phyloP scores from a whole-genome alignment of 2,329 filamentous ascomycete genomes.

The Beauveria australis region DNA sequence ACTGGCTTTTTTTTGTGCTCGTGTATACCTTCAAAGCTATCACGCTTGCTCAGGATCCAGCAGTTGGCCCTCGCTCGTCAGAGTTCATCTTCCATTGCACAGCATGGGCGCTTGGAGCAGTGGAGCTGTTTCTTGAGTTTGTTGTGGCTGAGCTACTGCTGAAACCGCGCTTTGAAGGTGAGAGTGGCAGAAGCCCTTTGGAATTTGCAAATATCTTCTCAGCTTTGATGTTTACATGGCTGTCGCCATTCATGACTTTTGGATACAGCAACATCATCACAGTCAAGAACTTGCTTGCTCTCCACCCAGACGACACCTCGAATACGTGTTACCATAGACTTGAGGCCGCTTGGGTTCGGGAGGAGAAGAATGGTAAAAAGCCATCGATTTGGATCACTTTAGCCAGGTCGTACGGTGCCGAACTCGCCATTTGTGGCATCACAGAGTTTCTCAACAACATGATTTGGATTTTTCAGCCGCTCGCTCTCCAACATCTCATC shows the following conservation, averaged over 20 bases:
- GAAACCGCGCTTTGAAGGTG: constrained; percentile 85
- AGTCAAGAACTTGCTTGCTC: constrained; percentile 10
- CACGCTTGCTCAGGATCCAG: constrained; percentile 63
- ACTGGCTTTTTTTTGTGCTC: constrained; percentile 74
- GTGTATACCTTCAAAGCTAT: constrained; percentile 67
- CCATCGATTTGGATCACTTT: constrained; percentile 10
- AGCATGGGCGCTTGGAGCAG: constrained; percentile 54
- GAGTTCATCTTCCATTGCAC: constrained; percentile 66
- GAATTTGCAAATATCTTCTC: constrained; percentile 10
- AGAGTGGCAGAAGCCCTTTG: constrained; percentile 34
- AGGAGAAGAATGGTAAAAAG: constrained; percentile 9
- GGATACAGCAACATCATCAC: constrained; percentile 10
- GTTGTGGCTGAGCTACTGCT: constrained; percentile 64
- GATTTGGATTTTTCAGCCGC: constrained; percentile 9
- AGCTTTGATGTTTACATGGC: constrained; percentile 11
- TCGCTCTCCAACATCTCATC: constrained; percentile 11
- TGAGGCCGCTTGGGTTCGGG: constrained; percentile 8
- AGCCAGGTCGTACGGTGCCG: constrained; percentile 9
- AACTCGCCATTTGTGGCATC: constrained; percentile 10
- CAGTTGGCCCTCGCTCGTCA: constrained; percentile 50
- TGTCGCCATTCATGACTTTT: constrained; percentile 11
- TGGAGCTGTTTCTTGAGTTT: constrained; percentile 68
- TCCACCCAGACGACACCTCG: constrained; percentile 10
- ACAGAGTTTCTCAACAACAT: constrained; percentile 10
- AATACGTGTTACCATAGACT: constrained; percentile 10